Evolutionary conservation across 768 basidiomycete genomes (phyloP), one percentile per base, ranked within the genome.

Genomic region (Guyanaporus albipodus): DNA sequence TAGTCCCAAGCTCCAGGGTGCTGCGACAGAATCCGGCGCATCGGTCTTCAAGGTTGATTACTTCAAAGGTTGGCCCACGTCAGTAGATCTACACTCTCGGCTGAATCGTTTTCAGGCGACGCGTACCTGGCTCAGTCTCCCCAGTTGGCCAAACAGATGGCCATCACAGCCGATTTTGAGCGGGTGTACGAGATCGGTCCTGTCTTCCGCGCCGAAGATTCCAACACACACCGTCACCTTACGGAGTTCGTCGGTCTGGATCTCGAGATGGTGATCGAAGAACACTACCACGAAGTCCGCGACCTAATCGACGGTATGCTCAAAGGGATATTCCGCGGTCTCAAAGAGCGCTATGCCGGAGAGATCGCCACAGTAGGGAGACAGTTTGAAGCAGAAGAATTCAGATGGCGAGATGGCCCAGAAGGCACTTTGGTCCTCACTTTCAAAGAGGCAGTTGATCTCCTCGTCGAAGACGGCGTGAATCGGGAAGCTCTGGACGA

Each of bases 201-300:
- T 46, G 95, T 98, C 45, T 98, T 98, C 76, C 91, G 96, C 52
- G 96, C 96, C 14, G 96, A 98, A 69, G 83, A 98, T 67, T 87
- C 95, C 38, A 91, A 94, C 69, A 98, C 96, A 3, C 91, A 97
- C 64, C 87, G 96, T 41, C 96, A 99, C 73, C 76, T 99, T 72
- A 98, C 96, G 17, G 96, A 99, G 68, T 99, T 97, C 69, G 87
- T 92, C 54, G 96, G 96, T 23, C 85, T 99, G 56, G 96, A 99
- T 87, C 78, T 99, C 55, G 96, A 99, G 69, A 98, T 99, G 96
- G 77, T 84, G 4, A 92, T 99, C 56, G 93, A 98, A 67, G 94
- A 97, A 66, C 93, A 98, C 66, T 99, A 98, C 62, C 94, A 98
- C 69, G 96, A 99, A 69, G 93, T 93, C 28, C 76, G 98, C 74